phyloP scores from a whole-genome alignment of 2,329 filamentous ascomycete species.

The Penicillium sp. region DNA sequence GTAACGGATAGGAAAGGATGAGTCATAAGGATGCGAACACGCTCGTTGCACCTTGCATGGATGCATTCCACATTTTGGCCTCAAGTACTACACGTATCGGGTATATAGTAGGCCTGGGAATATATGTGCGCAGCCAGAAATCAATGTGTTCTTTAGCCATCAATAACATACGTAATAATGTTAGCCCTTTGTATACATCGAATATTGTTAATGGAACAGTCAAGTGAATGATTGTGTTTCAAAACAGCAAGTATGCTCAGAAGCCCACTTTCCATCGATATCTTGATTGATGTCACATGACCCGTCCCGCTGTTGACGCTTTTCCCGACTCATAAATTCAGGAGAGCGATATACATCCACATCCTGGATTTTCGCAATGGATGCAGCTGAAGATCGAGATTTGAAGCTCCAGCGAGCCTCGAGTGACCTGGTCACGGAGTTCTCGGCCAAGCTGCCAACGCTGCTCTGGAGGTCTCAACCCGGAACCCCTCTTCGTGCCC shows the following conservation, averaged over 20 bases:
- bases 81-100: no score
- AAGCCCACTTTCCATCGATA: neutral
- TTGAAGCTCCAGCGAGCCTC: conserved; percentile 56
- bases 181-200: neutral
- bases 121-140: no score
- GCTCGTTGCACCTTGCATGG: no score
- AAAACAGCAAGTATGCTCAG: neutral
- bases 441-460: conserved; percentile 49
- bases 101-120: no score
- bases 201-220: neutral
- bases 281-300: conserved; percentile 28
- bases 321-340: conserved; percentile 23
- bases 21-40: no score
- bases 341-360: conserved; percentile 16
- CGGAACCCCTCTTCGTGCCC: conserved; percentile 34
- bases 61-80: no score
- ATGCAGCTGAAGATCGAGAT: conserved; percentile 52
- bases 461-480: conserved; percentile 47
- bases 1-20: no score
- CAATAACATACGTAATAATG: neutral
- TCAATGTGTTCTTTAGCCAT: no score
- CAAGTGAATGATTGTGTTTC: neutral
- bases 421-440: conserved; percentile 50
- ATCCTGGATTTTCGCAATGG: conserved; percentile 42
- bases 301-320: conserved; percentile 34